Base-by-base conservation (phyloP, 805 yeast species). In the Pichia cephalocereana region DNA sequence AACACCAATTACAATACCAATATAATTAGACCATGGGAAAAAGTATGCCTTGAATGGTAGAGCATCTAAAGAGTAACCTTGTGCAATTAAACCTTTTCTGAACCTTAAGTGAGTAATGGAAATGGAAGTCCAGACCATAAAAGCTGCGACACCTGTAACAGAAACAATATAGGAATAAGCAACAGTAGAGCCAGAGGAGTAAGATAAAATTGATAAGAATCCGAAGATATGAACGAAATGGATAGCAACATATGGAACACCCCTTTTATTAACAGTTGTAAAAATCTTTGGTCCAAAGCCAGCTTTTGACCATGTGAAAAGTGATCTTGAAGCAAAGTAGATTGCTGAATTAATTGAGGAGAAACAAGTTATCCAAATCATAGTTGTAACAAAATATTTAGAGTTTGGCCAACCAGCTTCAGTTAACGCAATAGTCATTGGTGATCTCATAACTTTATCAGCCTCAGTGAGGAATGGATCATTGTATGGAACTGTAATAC, bases 291-390 rank as follows among this genome's bases (percentile, higher is more conserved):
- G 63, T 9, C 56, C 52, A 52, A 40, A 86, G 2, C 81, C 79
- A 47, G 75, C 80, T 51, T 73, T 68, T 6, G 88, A 80, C 71
- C 83, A 72, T 47, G 76, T 79, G 52, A 82, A 77, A 14, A 83
- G 68, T 1, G 87, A 75, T 61, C 90, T 70, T 3, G 86, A 77
- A 11, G 85, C 86, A 61, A 83, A 73, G 62, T 78, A 83, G 46
- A 83, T 77, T 36, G 84, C 76, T 40, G 84, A 74, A 65, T 83
- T 83, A 57, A 82, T 77, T 7, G 90, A 85, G 32, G 85, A 79
- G 40, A 84, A 62, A 56, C 86, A 77, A 2, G 84, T 80, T 14
- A 81, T 59, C 49, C 82, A 65, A 52, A 83, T 75, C 56, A 84
- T 75, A 0, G 87, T 79, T 53, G 80, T 80, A 54, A 80, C 68